Evolutionary conservation across 139 green algal genomes (phyloP).

Genomic region (Closterium sp.): DNA sequence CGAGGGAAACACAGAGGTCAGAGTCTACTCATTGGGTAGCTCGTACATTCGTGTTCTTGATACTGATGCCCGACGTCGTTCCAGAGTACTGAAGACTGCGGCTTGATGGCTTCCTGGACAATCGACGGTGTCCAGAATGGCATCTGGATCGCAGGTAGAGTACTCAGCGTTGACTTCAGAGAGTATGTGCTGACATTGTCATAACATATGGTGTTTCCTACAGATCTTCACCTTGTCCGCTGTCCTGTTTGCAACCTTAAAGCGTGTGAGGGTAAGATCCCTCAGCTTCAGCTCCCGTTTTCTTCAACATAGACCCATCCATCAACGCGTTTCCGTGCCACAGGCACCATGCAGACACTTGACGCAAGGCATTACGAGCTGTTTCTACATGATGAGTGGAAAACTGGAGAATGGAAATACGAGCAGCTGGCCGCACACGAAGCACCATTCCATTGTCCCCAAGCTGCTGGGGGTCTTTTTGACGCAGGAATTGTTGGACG

Average conservation of each 20-base stretch:
- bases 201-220: neutral
- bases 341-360: conserved; percentile 29
- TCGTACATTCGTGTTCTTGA: neutral
- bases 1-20: neutral
- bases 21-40: neutral
- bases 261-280: conserved; percentile 12
- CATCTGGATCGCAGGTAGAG: conserved; percentile 31
- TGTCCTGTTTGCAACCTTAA: conserved; percentile 27
- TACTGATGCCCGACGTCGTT: neutral
- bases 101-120: neutral
- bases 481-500: neutral
- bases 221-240: conserved; percentile 32
- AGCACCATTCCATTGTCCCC: conserved; percentile 14
- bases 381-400: conserved; percentile 16
- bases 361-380: conserved; percentile 21
- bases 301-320: neutral
- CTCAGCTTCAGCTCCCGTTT: neutral
- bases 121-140: conserved; percentile 7
- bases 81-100: neutral
- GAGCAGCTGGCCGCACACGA: conserved; percentile 7
- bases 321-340: neutral
- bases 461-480: conserved; percentile 13
- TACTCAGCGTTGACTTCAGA: neutral
- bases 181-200: neutral
- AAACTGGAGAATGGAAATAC: conserved; percentile 7